A percentile compares a stretch with the other conserved stretches of the same genome.
phyloP scores from a whole-genome alignment of 495 filamentous ascomycete genomes.

The Daldinia loculata region DNA sequence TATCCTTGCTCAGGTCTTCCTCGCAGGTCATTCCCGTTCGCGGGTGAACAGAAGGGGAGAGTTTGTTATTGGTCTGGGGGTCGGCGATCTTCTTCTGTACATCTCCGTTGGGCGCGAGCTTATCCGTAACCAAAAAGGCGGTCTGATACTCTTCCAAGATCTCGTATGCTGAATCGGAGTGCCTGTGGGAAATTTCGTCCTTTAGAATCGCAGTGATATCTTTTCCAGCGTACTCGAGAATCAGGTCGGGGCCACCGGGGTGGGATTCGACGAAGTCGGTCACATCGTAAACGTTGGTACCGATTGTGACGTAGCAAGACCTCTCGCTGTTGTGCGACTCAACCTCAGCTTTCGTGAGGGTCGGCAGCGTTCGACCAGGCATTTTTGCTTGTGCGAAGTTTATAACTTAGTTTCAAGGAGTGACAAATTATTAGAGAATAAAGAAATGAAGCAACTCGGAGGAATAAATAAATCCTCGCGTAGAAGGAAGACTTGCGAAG shows the following conservation, averaged over 20 bases:
- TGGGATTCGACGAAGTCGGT: constrained; percentile 88
- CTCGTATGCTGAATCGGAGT: constrained; percentile 92
- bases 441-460: constrained; percentile 7
- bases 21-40: constrained; percentile 84
- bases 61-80: constrained; percentile 49
- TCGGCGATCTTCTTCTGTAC: constrained; percentile 34
- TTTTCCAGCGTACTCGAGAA: constrained; percentile 89
- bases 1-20: constrained; percentile 87
- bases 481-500: constrained; percentile 11
- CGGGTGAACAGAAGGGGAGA: constrained; percentile 61
- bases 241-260: constrained; percentile 87
- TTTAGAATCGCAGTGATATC: constrained; percentile 85
- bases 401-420: constrained; percentile 12
- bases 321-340: constrained; percentile 78
- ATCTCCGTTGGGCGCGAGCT: constrained; percentile 48
- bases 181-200: constrained; percentile 82
- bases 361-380: constrained; percentile 73
- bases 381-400: constrained; percentile 39
- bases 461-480: constrained; percentile 2
- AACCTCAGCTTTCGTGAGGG: constrained; percentile 79
- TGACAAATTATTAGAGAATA: constrained; percentile 5
- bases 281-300: constrained; percentile 91
- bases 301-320: constrained; percentile 93
- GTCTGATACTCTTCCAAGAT: constrained; percentile 81
- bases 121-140: constrained; percentile 71